Percentiles rank a stretch among this genome's conserved stretches.
phyloP scores from a whole-genome alignment of 352 stramenopile genomes.

The Pythium brachiatum region DNA sequence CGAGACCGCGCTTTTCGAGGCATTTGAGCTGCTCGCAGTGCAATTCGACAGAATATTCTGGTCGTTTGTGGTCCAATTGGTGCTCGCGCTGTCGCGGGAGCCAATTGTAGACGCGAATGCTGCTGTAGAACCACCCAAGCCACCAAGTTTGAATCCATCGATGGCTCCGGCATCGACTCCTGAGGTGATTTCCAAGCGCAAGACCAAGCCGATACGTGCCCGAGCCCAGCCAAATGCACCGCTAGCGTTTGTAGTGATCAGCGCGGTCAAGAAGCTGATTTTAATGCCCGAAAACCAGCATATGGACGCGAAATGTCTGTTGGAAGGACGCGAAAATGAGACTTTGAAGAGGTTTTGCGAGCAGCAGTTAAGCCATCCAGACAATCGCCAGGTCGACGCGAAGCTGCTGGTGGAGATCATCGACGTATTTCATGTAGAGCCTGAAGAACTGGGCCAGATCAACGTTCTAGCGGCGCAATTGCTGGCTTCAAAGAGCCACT shows the following conservation, averaged over 20 bases:
- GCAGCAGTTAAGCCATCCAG: constrained; percentile 8
- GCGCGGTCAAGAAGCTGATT: constrained; percentile 41
- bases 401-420: constrained; percentile 64
- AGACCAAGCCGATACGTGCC: constrained; percentile 17
- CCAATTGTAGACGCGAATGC: background rate
- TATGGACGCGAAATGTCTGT: constrained; percentile 7
- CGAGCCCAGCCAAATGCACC: constrained; percentile 40
- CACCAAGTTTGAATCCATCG: constrained; percentile 1
- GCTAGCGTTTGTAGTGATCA: constrained; percentile 53
- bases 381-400: constrained; percentile 25
- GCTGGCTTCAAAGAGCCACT: constrained; percentile 41
- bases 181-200: constrained; percentile 35
- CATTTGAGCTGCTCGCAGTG: constrained; percentile 20
- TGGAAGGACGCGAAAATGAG: constrained; percentile 27
- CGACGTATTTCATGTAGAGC: constrained; percentile 49
- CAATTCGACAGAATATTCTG: constrained; percentile 24
- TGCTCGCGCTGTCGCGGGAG: constrained; percentile 37
- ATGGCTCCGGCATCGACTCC: background rate
- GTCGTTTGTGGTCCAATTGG: constrained; percentile 36
- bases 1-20: constrained; percentile 32
- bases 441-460: constrained; percentile 29
- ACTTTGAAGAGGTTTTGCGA: constrained; percentile 36
- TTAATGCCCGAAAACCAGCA: background rate
- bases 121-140: background rate
- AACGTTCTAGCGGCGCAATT: constrained; percentile 24